Evolutionary conservation across 1,139 yeast species (phyloP).

Genomic region (Wickerhamomyces sp.): DNA sequence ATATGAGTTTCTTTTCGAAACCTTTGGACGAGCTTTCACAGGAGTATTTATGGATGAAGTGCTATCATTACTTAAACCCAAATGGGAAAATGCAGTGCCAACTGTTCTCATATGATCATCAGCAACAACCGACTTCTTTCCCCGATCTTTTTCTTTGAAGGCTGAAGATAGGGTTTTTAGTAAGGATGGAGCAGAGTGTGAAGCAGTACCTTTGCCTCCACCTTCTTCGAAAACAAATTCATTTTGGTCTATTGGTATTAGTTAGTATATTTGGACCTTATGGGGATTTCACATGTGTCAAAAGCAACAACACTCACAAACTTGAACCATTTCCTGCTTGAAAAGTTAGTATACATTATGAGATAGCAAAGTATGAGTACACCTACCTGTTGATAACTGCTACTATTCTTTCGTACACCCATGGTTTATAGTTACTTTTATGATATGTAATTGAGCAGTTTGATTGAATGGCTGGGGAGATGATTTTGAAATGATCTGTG

Average conservation of each 20-base stretch:
- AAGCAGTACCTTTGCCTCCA: conserved; percentile 63
- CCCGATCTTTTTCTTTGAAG: conserved; percentile 19
- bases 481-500: too few relatives aligned
- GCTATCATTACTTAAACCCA: conserved; percentile 18
- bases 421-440: not conserved
- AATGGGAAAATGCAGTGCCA: conserved; percentile 40
- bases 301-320: conserved; percentile 31
- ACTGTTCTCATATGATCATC: conserved; percentile 31
- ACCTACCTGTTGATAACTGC: conserved; percentile 19
- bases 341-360: conserved; percentile 5
- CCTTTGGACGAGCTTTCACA: conserved; percentile 3
- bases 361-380: too few relatives aligned
- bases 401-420: conserved; percentile 6
- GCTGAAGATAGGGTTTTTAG: conserved; percentile 37
- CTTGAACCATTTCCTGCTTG: conserved; percentile 53
- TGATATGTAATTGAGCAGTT: too few relatives aligned
- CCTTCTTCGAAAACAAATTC: conserved; percentile 65
- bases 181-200: conserved; percentile 33
- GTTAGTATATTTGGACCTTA: conserved; percentile 12
- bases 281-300: not conserved
- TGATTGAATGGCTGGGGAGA: too few relatives aligned
- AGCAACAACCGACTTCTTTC: conserved; percentile 22
- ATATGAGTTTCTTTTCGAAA: conserved; percentile 2
- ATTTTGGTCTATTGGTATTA: conserved; percentile 31
- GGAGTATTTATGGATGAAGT: conserved; percentile 13